These are phyloP conservation scores for Collybiopsis luxurians DNA, from an alignment of 768 basidiomycete genomes.

Conservation along the genomic window DNA sequence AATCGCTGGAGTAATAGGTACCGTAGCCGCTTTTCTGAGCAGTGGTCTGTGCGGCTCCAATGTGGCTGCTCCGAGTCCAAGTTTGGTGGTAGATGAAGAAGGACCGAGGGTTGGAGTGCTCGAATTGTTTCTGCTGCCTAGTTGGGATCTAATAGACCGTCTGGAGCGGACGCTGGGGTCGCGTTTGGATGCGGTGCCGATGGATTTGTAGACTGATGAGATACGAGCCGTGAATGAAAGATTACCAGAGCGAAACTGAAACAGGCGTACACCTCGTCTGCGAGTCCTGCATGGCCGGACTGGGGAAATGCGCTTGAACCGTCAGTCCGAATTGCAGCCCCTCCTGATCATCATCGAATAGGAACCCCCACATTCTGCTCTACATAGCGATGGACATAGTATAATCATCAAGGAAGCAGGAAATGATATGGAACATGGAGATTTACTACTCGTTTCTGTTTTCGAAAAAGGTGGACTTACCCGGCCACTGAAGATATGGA, in stretches of 20 bases:
- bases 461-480: conserved; percentile 54
- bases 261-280: conserved; percentile 7
- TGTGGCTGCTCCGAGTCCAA: too few species aligned
- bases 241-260: too few species aligned
- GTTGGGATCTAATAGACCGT: conserved; percentile 16
- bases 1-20: conserved; percentile 38
- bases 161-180: conserved; percentile 18
- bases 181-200: neutral
- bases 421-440: too few species aligned
- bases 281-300: conserved; percentile 16
- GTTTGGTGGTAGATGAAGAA: conserved; percentile 17
- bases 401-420: too few species aligned
- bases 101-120: conserved; percentile 26
- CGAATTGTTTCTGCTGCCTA: conserved; percentile 33
- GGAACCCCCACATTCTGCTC: conserved; percentile 52
- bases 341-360: conserved; percentile 50
- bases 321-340: conserved; percentile 39
- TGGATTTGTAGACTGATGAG: neutral
- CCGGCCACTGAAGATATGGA: conserved; percentile 85
- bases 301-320: conserved; percentile 19
- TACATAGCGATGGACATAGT: conserved; percentile 20
- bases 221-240: conserved; percentile 16
- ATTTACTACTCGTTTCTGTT: too few species aligned
- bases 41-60: neutral
- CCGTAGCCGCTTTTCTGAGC: conserved; percentile 22